Base-by-base conservation (phyloP, 805 yeast species). In the Yamadazyma ubonensis region DNA sequence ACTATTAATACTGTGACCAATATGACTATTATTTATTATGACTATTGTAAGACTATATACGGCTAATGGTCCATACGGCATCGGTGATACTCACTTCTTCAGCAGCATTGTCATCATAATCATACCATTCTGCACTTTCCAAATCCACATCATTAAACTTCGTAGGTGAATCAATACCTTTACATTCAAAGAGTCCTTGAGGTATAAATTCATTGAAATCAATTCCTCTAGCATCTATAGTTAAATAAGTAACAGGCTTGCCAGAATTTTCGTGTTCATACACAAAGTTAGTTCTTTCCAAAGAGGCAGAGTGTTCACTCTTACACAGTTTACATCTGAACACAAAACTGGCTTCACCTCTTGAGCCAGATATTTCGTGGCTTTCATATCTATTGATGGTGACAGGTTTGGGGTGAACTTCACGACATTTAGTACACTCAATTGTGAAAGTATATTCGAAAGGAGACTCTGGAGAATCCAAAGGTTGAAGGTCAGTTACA, bases 41-140 rank as follows among this genome's bases (percentile, higher is more conserved):
- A 21, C 4, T 19, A 2, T n/a, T 14, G 9, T n/a, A 12, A 22
- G 9, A n/a, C 36, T 41, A 48, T 12, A 36, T 20, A 22, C 67
- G 49, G 23, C 69, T 63, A 30, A 91, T 69, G 7, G 73, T 76
- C 83, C 93, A 90, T 31, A 62, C 55, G n/a, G 80, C 69, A 2
- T 86, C 90, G 1, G 85, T 79, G 11, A 93, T 75, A 16, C 90
- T 78, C 14, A 89, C 96, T 60, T 91, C 97, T 30, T 69, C 76
- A 9, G 79, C 76, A 6, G 84, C 81, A 49, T 80, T 77, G 41
- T 93, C 98, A 58, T 93, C 98, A 56, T 90, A 93, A 53, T 93
- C 99, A 57, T 82, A 93, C 90, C 96, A 90, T 57, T 93, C 98
- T 38, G 78, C 80, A 18, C 86, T 96, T 26, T 71, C 75, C 20